These are phyloP conservation scores for Zizania palustris DNA, from an alignment of 202 grass and related monocot genomes.

Conservation along the genomic window DNA sequence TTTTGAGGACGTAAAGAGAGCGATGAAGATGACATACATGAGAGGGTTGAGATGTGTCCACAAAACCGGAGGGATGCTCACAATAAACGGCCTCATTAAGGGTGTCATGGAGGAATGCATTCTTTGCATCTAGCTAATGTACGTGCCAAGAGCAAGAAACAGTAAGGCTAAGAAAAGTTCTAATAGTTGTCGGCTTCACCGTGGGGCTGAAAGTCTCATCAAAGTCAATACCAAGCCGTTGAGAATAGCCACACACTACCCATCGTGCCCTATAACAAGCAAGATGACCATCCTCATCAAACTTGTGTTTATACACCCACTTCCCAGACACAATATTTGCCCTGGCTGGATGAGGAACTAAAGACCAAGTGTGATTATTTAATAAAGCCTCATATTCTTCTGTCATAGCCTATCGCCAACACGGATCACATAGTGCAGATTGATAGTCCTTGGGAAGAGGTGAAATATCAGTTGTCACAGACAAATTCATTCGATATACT, in stretches of 20 bases:
- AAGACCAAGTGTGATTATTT: not conserved
- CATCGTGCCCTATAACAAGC: not conserved
- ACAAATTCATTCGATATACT: accelerated
- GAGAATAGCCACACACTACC: not conserved
- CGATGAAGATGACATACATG: too few relatives aligned
- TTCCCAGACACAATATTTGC: not conserved
- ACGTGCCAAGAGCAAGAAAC: too few relatives aligned
- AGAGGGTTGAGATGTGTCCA: too few relatives aligned
- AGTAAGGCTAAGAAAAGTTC: too few relatives aligned
- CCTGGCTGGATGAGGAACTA: not conserved
- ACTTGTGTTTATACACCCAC: not conserved
- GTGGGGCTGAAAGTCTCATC: not conserved
- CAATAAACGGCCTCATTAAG: too few relatives aligned
- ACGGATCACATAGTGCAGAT: not conserved
- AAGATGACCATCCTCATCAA: not conserved
- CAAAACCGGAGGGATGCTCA: too few relatives aligned
- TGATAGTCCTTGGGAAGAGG: not conserved
- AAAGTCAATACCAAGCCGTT: not conserved
- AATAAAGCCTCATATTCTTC: not conserved
- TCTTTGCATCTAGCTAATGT: too few relatives aligned
- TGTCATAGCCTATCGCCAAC: not conserved
- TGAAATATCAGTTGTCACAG: not conserved
- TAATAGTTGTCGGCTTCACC: too few relatives aligned
- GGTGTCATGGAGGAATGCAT: too few relatives aligned
- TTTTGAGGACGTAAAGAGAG: too few relatives aligned